These are phyloP conservation scores for Ganoderma lucidum DNA, from an alignment of 1,284 basidiomycete genomes.

Conservation along the genomic window DNA sequence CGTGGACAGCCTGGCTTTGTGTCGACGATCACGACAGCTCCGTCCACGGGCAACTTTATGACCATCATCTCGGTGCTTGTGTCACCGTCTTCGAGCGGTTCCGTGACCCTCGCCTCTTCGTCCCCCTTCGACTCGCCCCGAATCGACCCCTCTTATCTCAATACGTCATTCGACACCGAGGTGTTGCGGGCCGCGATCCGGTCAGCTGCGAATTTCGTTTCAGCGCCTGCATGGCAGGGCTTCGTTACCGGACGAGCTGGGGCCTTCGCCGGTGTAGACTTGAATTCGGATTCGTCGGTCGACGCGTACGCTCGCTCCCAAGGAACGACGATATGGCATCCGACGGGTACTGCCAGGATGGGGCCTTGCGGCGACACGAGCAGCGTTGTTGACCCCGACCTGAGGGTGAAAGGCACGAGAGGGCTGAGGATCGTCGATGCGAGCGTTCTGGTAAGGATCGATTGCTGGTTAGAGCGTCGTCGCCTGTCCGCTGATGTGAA, in stretches of 20 bases:
- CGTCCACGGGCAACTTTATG: slow-evolving; percentile 11
- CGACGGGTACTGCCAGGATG: slow-evolving; percentile 39
- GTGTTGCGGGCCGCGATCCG: slow-evolving; percentile 45
- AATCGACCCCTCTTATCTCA: slow-evolving; percentile 47
- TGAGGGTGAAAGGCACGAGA: slow-evolving; percentile 36
- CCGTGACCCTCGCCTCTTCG: slow-evolving; percentile 32
- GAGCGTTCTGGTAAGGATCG: slow-evolving; percentile 35
- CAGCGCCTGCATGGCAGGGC: slow-evolving; percentile 44
- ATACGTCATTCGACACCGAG: slow-evolving; percentile 46
- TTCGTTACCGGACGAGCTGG: slow-evolving; percentile 40
- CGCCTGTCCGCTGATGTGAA: background rate
- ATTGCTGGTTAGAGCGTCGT: background rate
- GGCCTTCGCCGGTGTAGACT: slow-evolving; percentile 40
- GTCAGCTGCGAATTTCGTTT: slow-evolving; percentile 41
- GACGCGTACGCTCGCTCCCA: slow-evolving; percentile 16
- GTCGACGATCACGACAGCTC: slow-evolving; percentile 28
- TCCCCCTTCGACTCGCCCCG: slow-evolving; percentile 49
- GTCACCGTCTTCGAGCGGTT: slow-evolving; percentile 40
- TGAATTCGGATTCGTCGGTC: slow-evolving; percentile 33
- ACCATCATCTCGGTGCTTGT: slow-evolving; percentile 10
- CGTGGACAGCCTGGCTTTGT: slow-evolving; percentile 11
- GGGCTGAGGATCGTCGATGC: slow-evolving; percentile 42
- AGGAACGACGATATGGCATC: slow-evolving; percentile 27
- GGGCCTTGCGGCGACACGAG: slow-evolving; percentile 21
- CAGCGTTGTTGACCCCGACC: slow-evolving; percentile 38